A percentile compares a stretch with the other conserved stretches of the same genome.
These are phyloP conservation scores for Ascosphaera pollenicola DNA, from an alignment of 2,329 filamentous ascomycete genomes.

Conservation along the genomic window DNA sequence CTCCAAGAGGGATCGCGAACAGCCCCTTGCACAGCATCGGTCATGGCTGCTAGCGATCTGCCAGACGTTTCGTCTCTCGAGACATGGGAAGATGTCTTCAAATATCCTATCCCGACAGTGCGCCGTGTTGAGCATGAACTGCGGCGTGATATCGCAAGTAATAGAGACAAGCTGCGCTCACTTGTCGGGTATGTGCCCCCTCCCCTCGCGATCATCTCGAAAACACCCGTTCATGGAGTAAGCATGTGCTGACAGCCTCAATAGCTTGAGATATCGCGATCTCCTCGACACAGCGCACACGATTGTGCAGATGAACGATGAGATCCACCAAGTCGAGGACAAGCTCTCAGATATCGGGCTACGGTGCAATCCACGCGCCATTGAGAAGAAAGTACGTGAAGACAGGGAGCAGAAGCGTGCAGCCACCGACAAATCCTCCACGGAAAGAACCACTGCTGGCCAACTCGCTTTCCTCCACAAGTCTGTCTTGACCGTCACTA, in stretches of 20 bases:
- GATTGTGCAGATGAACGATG: constrained; percentile 71
- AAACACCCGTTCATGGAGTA: too few species aligned
- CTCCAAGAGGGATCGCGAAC: too few species aligned
- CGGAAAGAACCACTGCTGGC: constrained; percentile 23
- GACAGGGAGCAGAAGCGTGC: not conserved
- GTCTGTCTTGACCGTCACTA: constrained; percentile 30
- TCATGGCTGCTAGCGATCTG: constrained; percentile 32
- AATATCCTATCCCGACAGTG: constrained; percentile 39
- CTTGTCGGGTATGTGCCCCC: constrained; percentile 40
- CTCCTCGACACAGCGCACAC: constrained; percentile 78
- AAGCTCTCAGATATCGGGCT: constrained; percentile 51
- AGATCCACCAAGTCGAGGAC: constrained; percentile 53
- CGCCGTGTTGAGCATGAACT: constrained; percentile 42
- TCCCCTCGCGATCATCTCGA: too few species aligned
- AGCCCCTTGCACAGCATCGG: too few species aligned
- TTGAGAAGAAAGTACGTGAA: constrained; percentile 38
- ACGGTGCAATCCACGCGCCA: constrained; percentile 49
- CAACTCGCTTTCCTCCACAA: constrained; percentile 36
- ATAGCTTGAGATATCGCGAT: constrained; percentile 59
- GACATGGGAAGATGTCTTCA: constrained; percentile 46
- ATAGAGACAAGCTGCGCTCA: constrained; percentile 42
- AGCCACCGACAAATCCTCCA: constrained; percentile 14
- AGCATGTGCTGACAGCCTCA: too few species aligned
- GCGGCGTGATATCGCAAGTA: constrained; percentile 37
- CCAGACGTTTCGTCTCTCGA: constrained; percentile 34